phyloP scores from a whole-genome alignment of 768 basidiomycete species.

The Tephrocybe sp. region DNA sequence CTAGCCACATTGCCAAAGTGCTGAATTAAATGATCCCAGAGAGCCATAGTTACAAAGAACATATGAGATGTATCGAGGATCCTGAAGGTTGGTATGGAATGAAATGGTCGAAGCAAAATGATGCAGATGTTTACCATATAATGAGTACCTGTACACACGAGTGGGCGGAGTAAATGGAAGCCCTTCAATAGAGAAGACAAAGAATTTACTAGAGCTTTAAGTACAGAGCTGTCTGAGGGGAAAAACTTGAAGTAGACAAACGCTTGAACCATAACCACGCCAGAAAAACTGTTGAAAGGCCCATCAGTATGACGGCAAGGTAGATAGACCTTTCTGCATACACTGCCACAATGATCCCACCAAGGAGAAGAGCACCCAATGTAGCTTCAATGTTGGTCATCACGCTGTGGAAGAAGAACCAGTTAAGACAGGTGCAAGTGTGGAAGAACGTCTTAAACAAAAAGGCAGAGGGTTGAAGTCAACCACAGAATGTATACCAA shows the following conservation, averaged over 20 bases:
- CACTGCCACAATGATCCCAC: conserved; percentile 39
- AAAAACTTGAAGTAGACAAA: conserved; percentile 41
- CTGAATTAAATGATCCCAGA: conserved; percentile 42
- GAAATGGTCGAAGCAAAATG: background rate
- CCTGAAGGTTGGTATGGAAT: conserved; percentile 10
- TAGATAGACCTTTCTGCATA: conserved; percentile 19
- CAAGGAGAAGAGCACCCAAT: conserved; percentile 41
- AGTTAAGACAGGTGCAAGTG: background rate
- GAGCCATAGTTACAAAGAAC: conserved; percentile 31
- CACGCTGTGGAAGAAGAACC: background rate
- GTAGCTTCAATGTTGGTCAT: conserved; percentile 29
- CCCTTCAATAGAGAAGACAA: background rate
- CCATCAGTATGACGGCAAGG: background rate
- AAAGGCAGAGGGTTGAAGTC: background rate
- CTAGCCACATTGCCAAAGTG: conserved; percentile 37
- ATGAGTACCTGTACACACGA: conserved; percentile 18
- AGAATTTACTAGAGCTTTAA: conserved; percentile 36
- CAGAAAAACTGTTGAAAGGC: conserved; percentile 33
- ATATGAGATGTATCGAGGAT: conserved; percentile 36
- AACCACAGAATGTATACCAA: too few species aligned
- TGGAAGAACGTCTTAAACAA: background rate
- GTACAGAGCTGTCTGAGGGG: conserved; percentile 24
- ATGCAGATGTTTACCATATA: conserved; percentile 25
- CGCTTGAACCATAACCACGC: conserved; percentile 38
- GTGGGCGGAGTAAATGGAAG: background rate